Evolutionary conservation across 192 early-diverging fungal species (phyloP).

Genomic region (Irineochytrium annulatum): DNA sequence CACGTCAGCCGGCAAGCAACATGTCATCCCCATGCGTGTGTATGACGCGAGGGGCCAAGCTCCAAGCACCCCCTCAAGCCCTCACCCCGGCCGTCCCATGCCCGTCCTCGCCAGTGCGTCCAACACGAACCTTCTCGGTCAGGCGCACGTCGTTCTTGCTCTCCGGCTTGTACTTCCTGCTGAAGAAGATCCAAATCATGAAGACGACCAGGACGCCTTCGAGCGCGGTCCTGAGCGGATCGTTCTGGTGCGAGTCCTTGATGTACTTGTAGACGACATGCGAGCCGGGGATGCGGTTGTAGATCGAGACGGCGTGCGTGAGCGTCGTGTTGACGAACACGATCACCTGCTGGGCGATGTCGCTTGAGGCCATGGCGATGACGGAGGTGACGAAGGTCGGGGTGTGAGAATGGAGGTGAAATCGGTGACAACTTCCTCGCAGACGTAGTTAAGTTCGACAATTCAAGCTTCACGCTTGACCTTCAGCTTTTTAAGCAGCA

Average conservation of each 20-base stretch:
- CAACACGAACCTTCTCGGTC: conserved; percentile 66
- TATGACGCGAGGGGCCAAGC: no score
- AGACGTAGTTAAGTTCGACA: no score
- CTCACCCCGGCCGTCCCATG: not conserved
- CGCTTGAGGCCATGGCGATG: conserved; percentile 39
- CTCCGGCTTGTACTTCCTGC: conserved; percentile 74
- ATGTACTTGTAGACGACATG: conserved; percentile 76
- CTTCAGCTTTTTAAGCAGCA: no score
- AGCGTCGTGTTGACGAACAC: conserved; percentile 47
- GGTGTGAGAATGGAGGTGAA: no score
- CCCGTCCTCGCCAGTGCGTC: not conserved
- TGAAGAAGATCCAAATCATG: conserved; percentile 83
- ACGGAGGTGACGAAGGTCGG: no score
- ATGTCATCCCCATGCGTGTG: no score
- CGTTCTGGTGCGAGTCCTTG: conserved; percentile 88
- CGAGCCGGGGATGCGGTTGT: conserved; percentile 63
- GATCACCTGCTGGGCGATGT: conserved; percentile 37
- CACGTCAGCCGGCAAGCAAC: no score
- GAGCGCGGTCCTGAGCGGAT: conserved; percentile 81
- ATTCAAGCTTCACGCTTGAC: no score
- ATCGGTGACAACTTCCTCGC: no score
- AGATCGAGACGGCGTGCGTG: conserved; percentile 38
- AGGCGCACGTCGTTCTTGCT: conserved; percentile 65
- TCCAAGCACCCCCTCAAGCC: not conserved
- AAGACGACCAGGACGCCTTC: conserved; percentile 81